Conservation (phyloP, 2,329 filamentous ascomycete genomes). For the Metarhizium album region DNA sequence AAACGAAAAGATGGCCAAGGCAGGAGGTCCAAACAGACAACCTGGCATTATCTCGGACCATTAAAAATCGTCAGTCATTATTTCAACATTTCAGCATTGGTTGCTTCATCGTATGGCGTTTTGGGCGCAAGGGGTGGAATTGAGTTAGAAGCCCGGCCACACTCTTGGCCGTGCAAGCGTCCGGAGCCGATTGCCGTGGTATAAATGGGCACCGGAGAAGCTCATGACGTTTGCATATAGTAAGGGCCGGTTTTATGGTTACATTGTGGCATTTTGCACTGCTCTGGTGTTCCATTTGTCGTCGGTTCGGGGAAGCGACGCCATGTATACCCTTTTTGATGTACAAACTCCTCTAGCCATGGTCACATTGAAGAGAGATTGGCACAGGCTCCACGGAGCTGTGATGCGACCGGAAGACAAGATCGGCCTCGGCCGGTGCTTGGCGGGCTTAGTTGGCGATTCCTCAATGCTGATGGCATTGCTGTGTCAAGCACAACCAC, state of each 20-base stretch:
- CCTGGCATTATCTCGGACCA: slow-evolving; percentile 14
- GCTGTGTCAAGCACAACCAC: too few relatives aligned
- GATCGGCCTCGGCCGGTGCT: too few relatives aligned
- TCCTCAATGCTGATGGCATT: too few relatives aligned
- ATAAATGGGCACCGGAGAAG: background rate
- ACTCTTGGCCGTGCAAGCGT: background rate
- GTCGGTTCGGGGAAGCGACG: background rate
- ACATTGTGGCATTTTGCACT: background rate
- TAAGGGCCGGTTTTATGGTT: background rate
- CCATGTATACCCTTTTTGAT: background rate
- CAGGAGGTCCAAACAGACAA: slow-evolving; percentile 15
- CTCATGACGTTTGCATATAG: background rate
- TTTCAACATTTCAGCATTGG: background rate
- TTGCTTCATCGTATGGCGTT: background rate
- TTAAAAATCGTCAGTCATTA: slow-evolving; percentile 39
- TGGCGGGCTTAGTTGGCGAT: too few relatives aligned
- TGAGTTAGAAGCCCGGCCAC: background rate
- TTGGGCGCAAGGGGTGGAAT: background rate
- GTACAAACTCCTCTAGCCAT: background rate
- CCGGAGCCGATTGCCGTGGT: background rate
- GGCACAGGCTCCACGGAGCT: background rate
- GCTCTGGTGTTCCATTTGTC: background rate
- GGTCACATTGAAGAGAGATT: background rate
- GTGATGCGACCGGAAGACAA: background rate
- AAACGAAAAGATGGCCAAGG: slow-evolving; percentile 19